These are phyloP conservation scores for Neofusicoccum sp. DNA, from an alignment of 2,329 filamentous ascomycete genomes.

Conservation along the genomic window DNA sequence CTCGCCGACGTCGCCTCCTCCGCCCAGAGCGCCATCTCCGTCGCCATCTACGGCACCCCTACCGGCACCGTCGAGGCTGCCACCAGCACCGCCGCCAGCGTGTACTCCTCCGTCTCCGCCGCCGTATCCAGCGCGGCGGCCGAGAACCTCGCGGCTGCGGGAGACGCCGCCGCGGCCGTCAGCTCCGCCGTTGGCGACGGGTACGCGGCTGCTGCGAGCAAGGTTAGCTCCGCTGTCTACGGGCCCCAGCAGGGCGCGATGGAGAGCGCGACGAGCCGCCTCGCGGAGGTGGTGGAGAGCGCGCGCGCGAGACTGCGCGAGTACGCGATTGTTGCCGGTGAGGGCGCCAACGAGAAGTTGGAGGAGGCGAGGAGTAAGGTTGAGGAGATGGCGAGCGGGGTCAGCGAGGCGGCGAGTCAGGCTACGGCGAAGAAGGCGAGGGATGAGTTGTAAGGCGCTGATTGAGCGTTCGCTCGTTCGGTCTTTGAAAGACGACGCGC, in stretches of 20 bases:
- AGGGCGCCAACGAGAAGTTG: conserved; percentile 28
- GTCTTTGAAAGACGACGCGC: too few relatives aligned
- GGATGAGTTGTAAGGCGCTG: conserved; percentile 50
- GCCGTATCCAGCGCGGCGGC: conserved; percentile 42
- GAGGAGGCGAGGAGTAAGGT: conserved; percentile 41
- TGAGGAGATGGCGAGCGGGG: conserved; percentile 48
- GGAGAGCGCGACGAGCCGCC: conserved; percentile 44
- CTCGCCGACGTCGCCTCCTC: conserved; percentile 55
- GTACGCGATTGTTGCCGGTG: conserved; percentile 37
- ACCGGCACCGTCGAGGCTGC: conserved; percentile 44
- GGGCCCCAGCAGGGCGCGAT: conserved; percentile 48
- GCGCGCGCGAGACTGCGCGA: conserved; percentile 44
- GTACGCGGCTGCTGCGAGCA: conserved; percentile 26
- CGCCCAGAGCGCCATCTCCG: conserved; percentile 55
- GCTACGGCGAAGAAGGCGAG: conserved; percentile 47
- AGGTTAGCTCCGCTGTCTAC: conserved; percentile 47
- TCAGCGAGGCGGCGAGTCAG: conserved; percentile 34
- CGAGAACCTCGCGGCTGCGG: conserved; percentile 31
- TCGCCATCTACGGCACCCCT: conserved; percentile 57
- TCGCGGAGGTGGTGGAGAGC: conserved; percentile 43
- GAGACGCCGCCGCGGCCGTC: conserved; percentile 25
- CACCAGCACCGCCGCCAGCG: conserved; percentile 43
- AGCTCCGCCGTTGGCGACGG: conserved; percentile 25
- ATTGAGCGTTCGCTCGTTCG: neutral
- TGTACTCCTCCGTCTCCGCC: conserved; percentile 44